Conservation (phyloP, 305 asterid genomes). For the Fraxinus paxiana region DNA sequence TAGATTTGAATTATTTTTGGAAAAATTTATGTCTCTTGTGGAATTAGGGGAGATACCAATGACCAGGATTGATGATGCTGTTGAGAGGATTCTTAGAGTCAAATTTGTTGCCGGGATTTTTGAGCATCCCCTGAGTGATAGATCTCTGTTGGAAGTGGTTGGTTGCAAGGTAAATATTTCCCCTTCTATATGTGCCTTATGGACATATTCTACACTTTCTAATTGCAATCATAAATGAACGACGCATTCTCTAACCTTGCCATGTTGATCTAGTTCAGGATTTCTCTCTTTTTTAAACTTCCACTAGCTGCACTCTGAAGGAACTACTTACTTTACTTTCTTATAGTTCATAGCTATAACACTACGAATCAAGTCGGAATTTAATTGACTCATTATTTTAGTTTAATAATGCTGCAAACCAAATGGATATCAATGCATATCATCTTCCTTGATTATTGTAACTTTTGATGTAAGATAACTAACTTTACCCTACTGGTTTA, state of each 20-base stretch:
- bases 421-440: neutral
- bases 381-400: neutral
- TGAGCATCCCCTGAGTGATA: conserved; percentile 72
- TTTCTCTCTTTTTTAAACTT: neutral
- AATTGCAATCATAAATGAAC: conserved; percentile 2
- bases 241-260: neutral
- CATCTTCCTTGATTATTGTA: neutral
- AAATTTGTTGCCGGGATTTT: conserved; percentile 80
- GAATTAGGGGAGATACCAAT: conserved; percentile 81
- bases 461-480: conserved; percentile 3
- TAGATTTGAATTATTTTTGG: conserved; percentile 73
- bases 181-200: conserved; percentile 14
- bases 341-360: neutral
- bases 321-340: conserved; percentile 6
- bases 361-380: neutral
- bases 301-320: conserved; percentile 6
- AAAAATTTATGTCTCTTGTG: conserved; percentile 60
- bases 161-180: conserved; percentile 71
- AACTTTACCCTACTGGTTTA: neutral
- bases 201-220: neutral
- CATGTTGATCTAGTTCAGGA: conserved; percentile 1
- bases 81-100: conserved; percentile 85
- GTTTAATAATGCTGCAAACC: neutral
- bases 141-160: conserved; percentile 71
- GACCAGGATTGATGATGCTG: conserved; percentile 84